A percentile compares a stretch with the other conserved stretches of the same genome.
Conservation (phyloP, 2,329 filamentous ascomycete genomes). For the Chrysoporthe cubensis region DNA sequence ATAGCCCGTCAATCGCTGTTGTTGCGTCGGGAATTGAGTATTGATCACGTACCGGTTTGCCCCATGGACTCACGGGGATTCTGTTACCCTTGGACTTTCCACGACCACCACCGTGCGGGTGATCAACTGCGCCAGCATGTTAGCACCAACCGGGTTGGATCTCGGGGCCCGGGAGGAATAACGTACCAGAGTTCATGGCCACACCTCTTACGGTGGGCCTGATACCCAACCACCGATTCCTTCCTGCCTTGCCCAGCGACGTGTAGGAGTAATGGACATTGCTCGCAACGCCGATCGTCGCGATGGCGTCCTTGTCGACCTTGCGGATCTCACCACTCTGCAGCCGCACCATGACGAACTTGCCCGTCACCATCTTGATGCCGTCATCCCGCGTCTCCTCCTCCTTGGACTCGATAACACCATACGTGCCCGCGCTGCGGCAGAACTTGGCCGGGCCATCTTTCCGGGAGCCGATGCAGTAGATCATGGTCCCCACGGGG, state of each 20-base stretch:
- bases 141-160: slow-evolving; percentile 11
- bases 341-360: slow-evolving; percentile 81
- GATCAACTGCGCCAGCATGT: slow-evolving; percentile 65
- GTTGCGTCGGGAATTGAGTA: slow-evolving; percentile 4
- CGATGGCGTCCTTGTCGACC: slow-evolving; percentile 90
- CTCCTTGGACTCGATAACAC: slow-evolving; percentile 86
- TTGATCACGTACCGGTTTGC: slow-evolving; percentile 75
- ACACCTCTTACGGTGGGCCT: slow-evolving; percentile 94
- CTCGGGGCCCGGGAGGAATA: background rate
- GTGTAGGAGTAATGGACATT: slow-evolving; percentile 90
- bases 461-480: slow-evolving; percentile 79
- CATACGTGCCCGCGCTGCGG: slow-evolving; percentile 91
- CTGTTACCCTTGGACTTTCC: slow-evolving; percentile 99
- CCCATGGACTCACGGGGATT: slow-evolving; percentile 95
- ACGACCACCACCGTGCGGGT: slow-evolving; percentile 98
- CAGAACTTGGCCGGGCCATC: slow-evolving; percentile 86
- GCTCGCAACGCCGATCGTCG: slow-evolving; percentile 91
- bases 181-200: slow-evolving; percentile 92
- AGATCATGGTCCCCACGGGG: slow-evolving; percentile 89
- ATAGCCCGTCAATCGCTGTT: slow-evolving; percentile 36
- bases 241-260: slow-evolving; percentile 92
- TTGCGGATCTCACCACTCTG: slow-evolving; percentile 92
- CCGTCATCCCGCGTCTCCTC: slow-evolving; percentile 69
- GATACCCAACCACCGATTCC: slow-evolving; percentile 91
- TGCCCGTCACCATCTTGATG: slow-evolving; percentile 66